Percentiles rank a stretch among this genome's conserved stretches.
phyloP scores from a whole-genome alignment of 225 moss, liverwort and hornwort species.

The Neckera pumila region DNA sequence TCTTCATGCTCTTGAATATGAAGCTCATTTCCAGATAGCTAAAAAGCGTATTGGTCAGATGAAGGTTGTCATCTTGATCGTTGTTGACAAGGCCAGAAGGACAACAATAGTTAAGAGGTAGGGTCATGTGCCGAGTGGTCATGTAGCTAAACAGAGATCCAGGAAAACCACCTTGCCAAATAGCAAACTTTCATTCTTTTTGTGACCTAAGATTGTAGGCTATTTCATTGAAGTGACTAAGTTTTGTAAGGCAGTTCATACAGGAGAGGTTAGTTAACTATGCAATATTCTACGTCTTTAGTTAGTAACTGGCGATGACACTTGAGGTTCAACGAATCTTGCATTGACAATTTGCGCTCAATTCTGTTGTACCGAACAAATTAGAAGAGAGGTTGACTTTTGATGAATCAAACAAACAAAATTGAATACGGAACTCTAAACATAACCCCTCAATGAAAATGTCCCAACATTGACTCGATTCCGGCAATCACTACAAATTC shows the following conservation, averaged over 20 bases:
- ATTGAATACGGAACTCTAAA: background rate
- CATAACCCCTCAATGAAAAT: background rate
- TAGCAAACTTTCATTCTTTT: slow-evolving; percentile 37
- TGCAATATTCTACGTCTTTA: too few species aligned
- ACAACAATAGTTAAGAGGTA: background rate
- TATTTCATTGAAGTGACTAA: background rate
- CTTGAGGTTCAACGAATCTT: background rate
- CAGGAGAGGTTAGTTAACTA: background rate
- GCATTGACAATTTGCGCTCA: background rate
- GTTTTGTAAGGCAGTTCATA: background rate
- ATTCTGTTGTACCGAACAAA: background rate
- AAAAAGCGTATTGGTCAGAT: background rate
- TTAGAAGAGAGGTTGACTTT: background rate
- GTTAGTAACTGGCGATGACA: background rate
- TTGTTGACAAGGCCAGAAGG: background rate
- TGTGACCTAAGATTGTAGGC: background rate
- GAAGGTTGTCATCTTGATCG: background rate
- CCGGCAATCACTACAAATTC: background rate
- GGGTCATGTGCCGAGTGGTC: too few species aligned
- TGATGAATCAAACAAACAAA: background rate
- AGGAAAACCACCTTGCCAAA: background rate
- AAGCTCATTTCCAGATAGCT: background rate
- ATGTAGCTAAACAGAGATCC: slow-evolving; percentile 9
- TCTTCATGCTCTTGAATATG: background rate
- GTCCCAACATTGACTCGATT: background rate